Evolutionary conservation across 2,329 filamentous ascomycete genomes (phyloP), one percentile per base, ranked within the genome.

Genomic region (Colletotrichum coccodes): DNA sequence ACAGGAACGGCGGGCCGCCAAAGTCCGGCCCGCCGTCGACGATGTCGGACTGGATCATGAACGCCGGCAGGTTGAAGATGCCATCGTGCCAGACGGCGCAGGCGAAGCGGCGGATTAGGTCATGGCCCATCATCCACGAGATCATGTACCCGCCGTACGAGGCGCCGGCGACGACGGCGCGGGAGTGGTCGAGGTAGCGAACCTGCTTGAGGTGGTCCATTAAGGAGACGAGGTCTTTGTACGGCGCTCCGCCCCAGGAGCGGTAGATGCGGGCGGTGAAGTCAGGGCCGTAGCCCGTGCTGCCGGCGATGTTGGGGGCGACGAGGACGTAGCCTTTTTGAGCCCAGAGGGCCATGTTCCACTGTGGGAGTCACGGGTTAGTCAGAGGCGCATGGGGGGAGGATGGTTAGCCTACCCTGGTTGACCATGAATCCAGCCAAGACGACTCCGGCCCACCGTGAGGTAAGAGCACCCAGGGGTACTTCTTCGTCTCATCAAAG

Each of bases 101-200:
- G 52, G 72, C 72, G 26, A 76, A 76, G 68, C 74, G 85, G 49
- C 84, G 83, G 12, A 83, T 86, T 2, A 90, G 77, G 0, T 83
- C 78, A 26, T 88, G 83, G 0, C 86, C 86, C 56, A 87, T 81
- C 26, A 90, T 83, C 85, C 86, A 89, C 72, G 87, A 87, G 72
- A 88, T 82, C 85, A 90, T 85, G 75, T 88, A 90, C 11, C 86
- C 88, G n/a, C 88, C 87, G 67, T 86, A 89, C 7, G 84, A 85
- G 7, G 80, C 84, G 0, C 88, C 88, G 1, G 85, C 78, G 0
- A 86, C 82, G 23, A 89, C 80, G 2, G 85, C 86, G 7, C 86
- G 85, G 9, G 77, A 76, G 14, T 82, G 84, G 72, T 90, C 88
- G 28, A 90, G 80, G 60, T 85, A 89, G 0, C 88, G 77, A 11